Percentiles rank a stretch among this genome's conserved stretches.
Evolutionary conservation across 2,329 filamentous ascomycete genomes (phyloP).

Genomic region (Chrysoporthe puriensis): DNA sequence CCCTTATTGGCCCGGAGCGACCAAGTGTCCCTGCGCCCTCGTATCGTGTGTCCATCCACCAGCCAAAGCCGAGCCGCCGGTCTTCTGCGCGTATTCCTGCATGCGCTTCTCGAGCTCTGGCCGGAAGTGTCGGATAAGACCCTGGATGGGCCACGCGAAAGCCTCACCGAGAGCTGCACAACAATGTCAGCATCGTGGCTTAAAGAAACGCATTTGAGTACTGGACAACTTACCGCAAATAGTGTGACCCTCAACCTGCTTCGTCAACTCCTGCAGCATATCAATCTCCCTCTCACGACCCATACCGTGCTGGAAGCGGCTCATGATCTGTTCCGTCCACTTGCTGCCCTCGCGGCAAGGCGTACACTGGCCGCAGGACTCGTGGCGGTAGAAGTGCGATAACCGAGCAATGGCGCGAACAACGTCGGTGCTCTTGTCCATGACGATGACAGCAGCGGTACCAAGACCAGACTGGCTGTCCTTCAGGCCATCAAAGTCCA

Average conservation of each 20-base stretch:
- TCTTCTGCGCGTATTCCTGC: constrained; percentile 73
- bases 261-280: constrained; percentile 98
- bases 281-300: constrained; percentile 93
- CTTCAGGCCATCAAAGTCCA: constrained; percentile 99
- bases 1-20: constrained; percentile 85
- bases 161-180: constrained; percentile 83
- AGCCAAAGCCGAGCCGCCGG: constrained; percentile 75
- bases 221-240: constrained; percentile 76
- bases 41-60: constrained; percentile 86
- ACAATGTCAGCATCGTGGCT: constrained; percentile 36
- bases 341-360: constrained; percentile 99
- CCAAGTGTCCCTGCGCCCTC: constrained; percentile 76
- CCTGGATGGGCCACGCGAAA: constrained; percentile 98
- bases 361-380: constrained; percentile 97
- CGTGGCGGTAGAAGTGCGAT: constrained; percentile 97
- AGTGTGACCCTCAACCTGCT: constrained; percentile 98
- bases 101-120: constrained; percentile 94
- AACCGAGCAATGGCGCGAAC: constrained; percentile 92
- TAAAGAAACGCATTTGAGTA: neutral
- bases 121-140: constrained; percentile 96
- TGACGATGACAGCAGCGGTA: constrained; percentile 96
- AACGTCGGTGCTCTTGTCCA: constrained; percentile 97
- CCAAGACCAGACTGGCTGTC: constrained; percentile 96
- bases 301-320: constrained; percentile 89
- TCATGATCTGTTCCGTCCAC: constrained; percentile 99